Conservation (phyloP, 768 basidiomycete species). For the Lepiota brunneoincarnata region DNA sequence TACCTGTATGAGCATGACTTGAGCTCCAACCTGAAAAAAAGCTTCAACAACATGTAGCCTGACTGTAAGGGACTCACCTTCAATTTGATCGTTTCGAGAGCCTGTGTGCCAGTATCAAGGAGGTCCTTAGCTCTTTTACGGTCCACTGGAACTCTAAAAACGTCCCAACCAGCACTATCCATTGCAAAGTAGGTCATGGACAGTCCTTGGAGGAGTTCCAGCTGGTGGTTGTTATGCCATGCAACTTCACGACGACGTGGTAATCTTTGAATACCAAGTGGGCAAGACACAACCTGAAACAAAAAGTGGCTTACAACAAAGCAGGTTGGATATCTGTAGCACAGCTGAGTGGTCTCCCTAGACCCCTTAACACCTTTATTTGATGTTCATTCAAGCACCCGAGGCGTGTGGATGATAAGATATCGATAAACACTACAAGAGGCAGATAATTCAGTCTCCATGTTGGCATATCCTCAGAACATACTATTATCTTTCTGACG, state of each 20-base stretch:
- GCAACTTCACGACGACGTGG: constrained; percentile 79
- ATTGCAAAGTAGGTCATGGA: constrained; percentile 33
- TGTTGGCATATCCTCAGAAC: not conserved
- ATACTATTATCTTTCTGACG: constrained; percentile 62
- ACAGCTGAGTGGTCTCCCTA: constrained; percentile 59
- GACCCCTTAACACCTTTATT: constrained; percentile 47
- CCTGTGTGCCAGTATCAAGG: constrained; percentile 45
- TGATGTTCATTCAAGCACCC: constrained; percentile 57
- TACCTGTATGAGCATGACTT: constrained; percentile 77
- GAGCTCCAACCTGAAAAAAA: constrained; percentile 56
- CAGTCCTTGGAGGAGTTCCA: constrained; percentile 44
- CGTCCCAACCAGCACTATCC: constrained; percentile 47
- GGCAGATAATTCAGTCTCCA: not conserved
- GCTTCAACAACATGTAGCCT: not conserved
- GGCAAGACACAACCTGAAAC: not conserved
- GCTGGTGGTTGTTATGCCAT: constrained; percentile 59
- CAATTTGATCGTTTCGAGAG: constrained; percentile 43
- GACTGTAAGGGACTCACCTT: constrained; percentile 30
- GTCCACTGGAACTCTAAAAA: constrained; percentile 29
- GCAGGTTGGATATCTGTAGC: constrained; percentile 66
- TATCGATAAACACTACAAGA: constrained; percentile 67
- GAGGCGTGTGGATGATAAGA: constrained; percentile 86
- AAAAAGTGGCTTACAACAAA: constrained; percentile 56
- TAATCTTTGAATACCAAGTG: constrained; percentile 45
- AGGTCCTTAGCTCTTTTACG: constrained; percentile 25